Base-by-base conservation (phyloP, 768 basidiomycete genomes). In the Nidularia pulvinata region DNA sequence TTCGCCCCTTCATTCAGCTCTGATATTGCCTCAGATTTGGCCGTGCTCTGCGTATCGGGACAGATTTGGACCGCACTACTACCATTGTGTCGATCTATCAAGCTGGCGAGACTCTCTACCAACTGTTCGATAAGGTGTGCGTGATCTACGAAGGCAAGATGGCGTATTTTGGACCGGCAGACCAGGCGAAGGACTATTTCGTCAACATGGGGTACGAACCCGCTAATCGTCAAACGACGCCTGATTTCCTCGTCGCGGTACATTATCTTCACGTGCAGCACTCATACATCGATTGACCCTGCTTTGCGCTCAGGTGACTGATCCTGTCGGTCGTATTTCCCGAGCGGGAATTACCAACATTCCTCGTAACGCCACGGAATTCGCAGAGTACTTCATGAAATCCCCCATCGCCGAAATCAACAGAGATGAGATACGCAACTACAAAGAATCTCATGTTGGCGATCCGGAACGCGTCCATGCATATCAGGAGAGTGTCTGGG, bases 21-120 rank as follows among this genome's bases (percentile, higher is more conserved):
- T 19, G 19, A 19, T 19, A 19, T 19, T 19, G 19, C 19, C 19
- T 19, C 19, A 88, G 91, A 63, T 91, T 88, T 58, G 82, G 84
- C 46, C 83, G 77, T 46, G 82, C 85, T 1, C 73, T 92, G 34
- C 81, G 89, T 3, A 75, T 84, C 43, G 73, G 80, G 3, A 88
- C 89, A 0, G 84, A 91, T 59, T 71, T 78, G 3, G 72, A 73
- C 51, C 63, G 70, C n/a, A 54, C 67, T 13, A 72, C 87, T 0
- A 91, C 86, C 0, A 79, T 94, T 53, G 88, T 90, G n/a, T 87
- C 89, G 1, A 82, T 95, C 36, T 93, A 94, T 68, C 92, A 94
- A 68, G 92, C 89, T 7, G 86, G 86, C 52, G 89, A 93, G 64
- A 75, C 75, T 1, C 64, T 88, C 0, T 87, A 84, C 54, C 54